phyloP scores from a whole-genome alignment of 2,329 filamentous ascomycete genomes.

The Septoria petroselini region DNA sequence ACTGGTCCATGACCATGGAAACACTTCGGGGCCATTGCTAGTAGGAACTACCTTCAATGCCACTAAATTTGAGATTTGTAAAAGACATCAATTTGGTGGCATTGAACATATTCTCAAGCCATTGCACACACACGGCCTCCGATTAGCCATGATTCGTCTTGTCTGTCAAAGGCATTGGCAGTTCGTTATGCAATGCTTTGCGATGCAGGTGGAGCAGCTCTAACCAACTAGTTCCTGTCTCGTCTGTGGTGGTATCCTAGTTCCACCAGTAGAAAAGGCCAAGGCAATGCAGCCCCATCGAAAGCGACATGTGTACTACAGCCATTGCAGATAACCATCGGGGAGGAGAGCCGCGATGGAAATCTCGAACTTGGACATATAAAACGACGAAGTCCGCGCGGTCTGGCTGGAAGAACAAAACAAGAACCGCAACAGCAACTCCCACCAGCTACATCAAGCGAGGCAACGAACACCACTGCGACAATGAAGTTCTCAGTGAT shows the following conservation, averaged over 20 bases:
- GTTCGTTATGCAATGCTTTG: slow-evolving; percentile 18
- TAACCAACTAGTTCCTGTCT: not conserved
- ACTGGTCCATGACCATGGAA: not conserved
- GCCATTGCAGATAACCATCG: not conserved
- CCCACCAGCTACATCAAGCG: not conserved
- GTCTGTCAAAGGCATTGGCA: slow-evolving; percentile 9
- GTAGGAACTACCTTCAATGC: too few species aligned
- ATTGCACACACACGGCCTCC: not conserved
- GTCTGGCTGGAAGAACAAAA: not conserved
- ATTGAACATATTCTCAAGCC: too few species aligned
- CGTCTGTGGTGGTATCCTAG: not conserved
- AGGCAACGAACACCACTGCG: not conserved
- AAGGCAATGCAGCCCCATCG: not conserved
- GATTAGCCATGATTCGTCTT: not conserved
- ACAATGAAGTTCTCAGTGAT: not conserved
- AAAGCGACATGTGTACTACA: not conserved
- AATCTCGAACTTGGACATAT: not conserved
- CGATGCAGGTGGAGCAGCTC: slow-evolving; percentile 5
- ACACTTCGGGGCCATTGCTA: too few species aligned
- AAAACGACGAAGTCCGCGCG: not conserved
- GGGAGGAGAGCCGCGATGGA: not conserved
- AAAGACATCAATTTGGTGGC: too few species aligned
- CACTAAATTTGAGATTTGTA: too few species aligned
- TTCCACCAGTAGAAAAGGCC: not conserved
- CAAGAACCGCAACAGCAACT: not conserved